phyloP scores from a whole-genome alignment of 78 protist species.

The Pigoraptor vietnamica region DNA sequence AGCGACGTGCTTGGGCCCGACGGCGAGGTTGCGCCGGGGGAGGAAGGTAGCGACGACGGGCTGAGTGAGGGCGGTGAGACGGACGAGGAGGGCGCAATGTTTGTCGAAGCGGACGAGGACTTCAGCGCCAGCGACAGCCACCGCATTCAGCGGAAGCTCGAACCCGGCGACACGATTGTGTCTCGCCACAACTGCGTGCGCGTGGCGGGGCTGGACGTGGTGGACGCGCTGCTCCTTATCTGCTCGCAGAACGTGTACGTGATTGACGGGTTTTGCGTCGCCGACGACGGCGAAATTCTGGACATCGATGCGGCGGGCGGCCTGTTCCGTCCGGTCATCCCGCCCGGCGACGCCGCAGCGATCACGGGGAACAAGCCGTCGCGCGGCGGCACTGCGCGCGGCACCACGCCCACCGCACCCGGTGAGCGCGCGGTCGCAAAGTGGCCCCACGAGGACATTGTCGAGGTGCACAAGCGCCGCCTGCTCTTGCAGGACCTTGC shows the following conservation, averaged over 20 bases:
- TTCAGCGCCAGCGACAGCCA: background rate
- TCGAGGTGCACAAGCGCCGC: constrained; percentile 46
- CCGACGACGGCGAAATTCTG: background rate
- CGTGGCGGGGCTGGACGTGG: constrained; percentile 4
- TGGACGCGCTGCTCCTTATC: constrained; percentile 1
- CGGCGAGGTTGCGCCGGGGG: background rate
- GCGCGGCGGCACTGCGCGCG: background rate
- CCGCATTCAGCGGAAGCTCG: background rate
- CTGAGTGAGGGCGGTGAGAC: background rate
- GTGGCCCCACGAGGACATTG: background rate
- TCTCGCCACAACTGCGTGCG: background rate
- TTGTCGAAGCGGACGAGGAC: background rate
- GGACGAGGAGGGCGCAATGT: background rate
- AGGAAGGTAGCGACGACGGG: background rate
- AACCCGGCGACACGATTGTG: constrained; percentile 9
- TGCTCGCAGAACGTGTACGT: constrained; percentile 18
- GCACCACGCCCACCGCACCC: background rate
- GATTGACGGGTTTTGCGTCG: background rate
- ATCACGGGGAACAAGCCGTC: too few relatives aligned
- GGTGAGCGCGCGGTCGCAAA: background rate
- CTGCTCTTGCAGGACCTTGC: constrained; percentile 53
- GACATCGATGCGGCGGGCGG: background rate
- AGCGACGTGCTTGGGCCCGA: too few relatives aligned
- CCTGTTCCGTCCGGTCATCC: background rate
- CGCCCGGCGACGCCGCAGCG: background rate